These are phyloP conservation scores for Thalia dealbata DNA, from an alignment of 176 grass and related monocot genomes.

Conservation along the genomic window DNA sequence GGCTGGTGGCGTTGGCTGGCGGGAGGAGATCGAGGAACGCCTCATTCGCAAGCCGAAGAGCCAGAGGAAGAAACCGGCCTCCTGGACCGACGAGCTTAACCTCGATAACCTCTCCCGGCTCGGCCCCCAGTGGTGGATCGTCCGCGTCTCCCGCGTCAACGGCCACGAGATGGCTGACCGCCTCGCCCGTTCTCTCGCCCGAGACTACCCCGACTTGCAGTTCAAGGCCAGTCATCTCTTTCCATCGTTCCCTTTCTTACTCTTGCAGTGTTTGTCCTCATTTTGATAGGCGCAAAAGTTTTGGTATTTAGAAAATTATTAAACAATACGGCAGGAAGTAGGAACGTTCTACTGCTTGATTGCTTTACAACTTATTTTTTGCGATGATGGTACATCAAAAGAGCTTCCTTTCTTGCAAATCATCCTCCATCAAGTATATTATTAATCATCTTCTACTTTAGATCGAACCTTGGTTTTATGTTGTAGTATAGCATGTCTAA, in stretches of 20 bases:
- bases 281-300: neutral
- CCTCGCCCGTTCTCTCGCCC: constrained; percentile 42
- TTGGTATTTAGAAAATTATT: neutral
- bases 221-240: constrained; percentile 50
- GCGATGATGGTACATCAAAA: too few species aligned
- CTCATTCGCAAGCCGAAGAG: constrained; percentile 46
- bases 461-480: too few species aligned
- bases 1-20: constrained; percentile 43
- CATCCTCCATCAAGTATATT: too few species aligned
- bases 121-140: constrained; percentile 80
- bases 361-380: neutral
- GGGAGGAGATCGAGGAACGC: constrained; percentile 76
- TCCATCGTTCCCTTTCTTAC: neutral
- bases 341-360: neutral
- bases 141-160: constrained; percentile 60
- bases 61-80: constrained; percentile 33
- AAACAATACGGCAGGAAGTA: neutral
- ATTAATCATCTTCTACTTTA: too few species aligned
- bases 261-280: neutral
- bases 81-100: constrained; percentile 57
- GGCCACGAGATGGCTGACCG: constrained; percentile 48
- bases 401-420: too few species aligned
- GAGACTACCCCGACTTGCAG: constrained; percentile 30
- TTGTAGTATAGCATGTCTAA: too few species aligned
- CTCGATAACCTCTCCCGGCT: constrained; percentile 55